Base-by-base conservation (phyloP, 129 eudicot genomes). In the Logfia minima region DNA sequence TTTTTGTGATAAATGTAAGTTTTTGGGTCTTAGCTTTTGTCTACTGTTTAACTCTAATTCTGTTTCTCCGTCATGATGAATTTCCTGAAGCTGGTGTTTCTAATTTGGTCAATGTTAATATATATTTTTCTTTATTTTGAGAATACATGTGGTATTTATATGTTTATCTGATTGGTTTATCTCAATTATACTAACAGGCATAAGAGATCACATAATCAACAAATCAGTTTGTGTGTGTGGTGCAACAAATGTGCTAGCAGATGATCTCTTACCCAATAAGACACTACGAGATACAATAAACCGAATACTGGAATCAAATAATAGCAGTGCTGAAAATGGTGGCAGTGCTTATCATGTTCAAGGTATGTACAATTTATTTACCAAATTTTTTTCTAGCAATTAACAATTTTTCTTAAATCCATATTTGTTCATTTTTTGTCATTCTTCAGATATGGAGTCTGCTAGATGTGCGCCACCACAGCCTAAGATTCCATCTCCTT, bases 1-100 rank as follows among this genome's bases (percentile, higher is more conserved):
- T 75, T 95, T 91, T 63, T 95, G 99, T 80, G 99, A 95, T 75
- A 95, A 85, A 86, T 95, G 99, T 89, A 89, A 80, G 97, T 75
- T 65, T 26, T 9, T 60, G 53, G 17, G 53, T 45, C 53, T 45
- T 13, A 14, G 10, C 4, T 53, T 65, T 58, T 69, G 53, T 45
- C 53, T 2, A 5, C 18, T 45, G 18, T 45, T 45, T 3, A 45
- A 45, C 18, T 11, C 53, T 45, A 45, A 14, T 45, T 45, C 53
- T 13, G 53, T 45, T 45, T 39, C 13, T 39, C 48, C 14, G 13
- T 39, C 48, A 39, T 39, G 41, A 1, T 7, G 13, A 39, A 39
- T 3, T 8, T 39, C 48, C 14, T 39, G 2, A 9, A 39, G 48
- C 48, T 39, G 48, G 48, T 39, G 48, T 8, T 39, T 79, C 37